These are phyloP conservation scores for Ashbya aceris DNA, from an alignment of 1,139 yeast genomes.

Conservation along the genomic window DNA sequence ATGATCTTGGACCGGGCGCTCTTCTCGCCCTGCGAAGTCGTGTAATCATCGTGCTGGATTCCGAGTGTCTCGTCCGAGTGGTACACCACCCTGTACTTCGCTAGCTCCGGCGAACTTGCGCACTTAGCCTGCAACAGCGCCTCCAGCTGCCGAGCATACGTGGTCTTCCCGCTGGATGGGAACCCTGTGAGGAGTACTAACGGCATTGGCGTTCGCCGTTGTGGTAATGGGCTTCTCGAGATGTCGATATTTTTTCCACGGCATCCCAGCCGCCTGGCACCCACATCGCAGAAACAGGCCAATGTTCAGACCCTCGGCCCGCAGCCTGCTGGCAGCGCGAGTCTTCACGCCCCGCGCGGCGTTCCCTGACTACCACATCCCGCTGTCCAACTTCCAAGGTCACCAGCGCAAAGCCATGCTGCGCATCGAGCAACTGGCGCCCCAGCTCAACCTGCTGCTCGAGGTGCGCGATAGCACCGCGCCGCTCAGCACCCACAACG, in stretches of 20 bases:
- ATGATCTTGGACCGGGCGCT: slow-evolving; percentile 76
- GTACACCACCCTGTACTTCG: slow-evolving; percentile 48
- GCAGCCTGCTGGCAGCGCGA: background rate
- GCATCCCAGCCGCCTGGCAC: too few species aligned
- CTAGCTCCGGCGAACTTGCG: slow-evolving; percentile 38
- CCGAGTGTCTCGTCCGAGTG: slow-evolving; percentile 76
- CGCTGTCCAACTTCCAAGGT: slow-evolving; percentile 77
- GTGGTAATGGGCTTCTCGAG: too few species aligned
- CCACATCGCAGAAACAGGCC: too few species aligned
- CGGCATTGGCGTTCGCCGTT: slow-evolving; percentile 48
- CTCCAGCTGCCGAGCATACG: slow-evolving; percentile 53
- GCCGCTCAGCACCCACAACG: slow-evolving; percentile 76
- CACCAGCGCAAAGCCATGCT: slow-evolving; percentile 80
- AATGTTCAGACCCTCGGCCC: too few species aligned
- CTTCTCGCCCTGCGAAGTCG: slow-evolving; percentile 66
- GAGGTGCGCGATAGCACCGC: slow-evolving; percentile 88
- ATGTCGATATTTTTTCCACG: too few species aligned
- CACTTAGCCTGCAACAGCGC: slow-evolving; percentile 42
- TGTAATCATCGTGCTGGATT: slow-evolving; percentile 56
- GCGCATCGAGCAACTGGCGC: slow-evolving; percentile 58
- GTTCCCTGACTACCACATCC: slow-evolving; percentile 64
- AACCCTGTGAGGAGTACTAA: slow-evolving; percentile 72
- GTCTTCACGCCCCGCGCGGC: slow-evolving; percentile 32
- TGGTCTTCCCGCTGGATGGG: slow-evolving; percentile 80
- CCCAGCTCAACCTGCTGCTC: slow-evolving; percentile 70